Evolutionary conservation across 345 rosid species (phyloP).

Genomic region (Psidium friedrichsthalianum): DNA sequence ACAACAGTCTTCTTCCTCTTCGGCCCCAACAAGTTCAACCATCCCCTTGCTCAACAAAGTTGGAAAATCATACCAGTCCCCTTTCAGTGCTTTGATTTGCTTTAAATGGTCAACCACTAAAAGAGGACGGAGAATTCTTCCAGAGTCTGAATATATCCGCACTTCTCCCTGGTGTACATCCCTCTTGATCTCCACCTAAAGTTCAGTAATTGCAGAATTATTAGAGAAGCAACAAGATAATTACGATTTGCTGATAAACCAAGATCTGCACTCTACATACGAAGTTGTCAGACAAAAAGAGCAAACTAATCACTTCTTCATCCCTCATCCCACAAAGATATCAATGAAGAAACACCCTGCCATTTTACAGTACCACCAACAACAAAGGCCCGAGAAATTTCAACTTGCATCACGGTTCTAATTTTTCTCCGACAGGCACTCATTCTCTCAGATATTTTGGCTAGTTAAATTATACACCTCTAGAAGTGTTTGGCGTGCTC

Average conservation of each 20-base stretch:
- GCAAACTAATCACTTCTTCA: not conserved
- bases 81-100: slow-evolving; percentile 40
- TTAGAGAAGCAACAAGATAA: not conserved
- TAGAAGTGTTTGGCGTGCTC: not conserved
- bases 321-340: not conserved
- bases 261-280: not conserved
- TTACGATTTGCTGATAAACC: not conserved
- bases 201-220: not conserved
- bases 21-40: slow-evolving; percentile 64
- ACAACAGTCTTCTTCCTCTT: slow-evolving; percentile 85
- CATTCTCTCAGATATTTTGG: not conserved
- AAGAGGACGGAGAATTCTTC: slow-evolving; percentile 89
- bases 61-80: slow-evolving; percentile 29
- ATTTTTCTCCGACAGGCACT: not conserved
- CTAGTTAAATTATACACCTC: not conserved
- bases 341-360: not conserved
- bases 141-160: slow-evolving; percentile 71
- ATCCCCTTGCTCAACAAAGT: slow-evolving; percentile 63
- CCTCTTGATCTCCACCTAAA: slow-evolving; percentile 74
- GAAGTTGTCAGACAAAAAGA: not conserved
- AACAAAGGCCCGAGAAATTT: not conserved
- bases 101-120: slow-evolving; percentile 57
- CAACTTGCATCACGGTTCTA: not conserved
- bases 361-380: not conserved
- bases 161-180: slow-evolving; percentile 63